Conservation (phyloP, 1,284 basidiomycete species). For the Phenoliferia sp. region DNA sequence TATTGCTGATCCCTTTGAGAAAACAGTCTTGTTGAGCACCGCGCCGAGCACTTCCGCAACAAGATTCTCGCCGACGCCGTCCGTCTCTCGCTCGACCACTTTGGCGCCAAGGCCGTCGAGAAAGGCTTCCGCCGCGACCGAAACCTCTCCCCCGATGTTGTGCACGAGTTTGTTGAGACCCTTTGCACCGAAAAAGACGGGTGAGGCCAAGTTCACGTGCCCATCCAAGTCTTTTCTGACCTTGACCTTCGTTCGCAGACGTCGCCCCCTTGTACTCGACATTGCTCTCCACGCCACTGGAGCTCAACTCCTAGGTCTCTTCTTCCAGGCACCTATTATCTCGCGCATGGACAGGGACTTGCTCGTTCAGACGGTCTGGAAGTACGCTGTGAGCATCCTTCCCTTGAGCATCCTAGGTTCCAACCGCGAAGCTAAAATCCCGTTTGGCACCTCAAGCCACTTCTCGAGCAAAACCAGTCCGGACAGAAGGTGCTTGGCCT, state of each 20-base stretch:
- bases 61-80: constrained; percentile 10
- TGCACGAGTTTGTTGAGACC: constrained; percentile 1
- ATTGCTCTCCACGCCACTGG: constrained; percentile 17
- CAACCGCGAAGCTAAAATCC: background rate
- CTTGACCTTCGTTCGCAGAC: background rate
- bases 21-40: constrained; percentile 21
- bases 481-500: background rate
- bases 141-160: background rate
- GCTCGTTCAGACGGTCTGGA: constrained; percentile 1
- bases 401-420: background rate
- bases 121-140: constrained; percentile 3
- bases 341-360: background rate
- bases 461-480: background rate
- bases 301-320: constrained; percentile 7
- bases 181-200: background rate
- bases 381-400: background rate
- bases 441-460: background rate
- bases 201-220: background rate
- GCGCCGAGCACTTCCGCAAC: constrained; percentile 9
- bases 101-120: constrained; percentile 23
- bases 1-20: background rate
- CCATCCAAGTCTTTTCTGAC: background rate
- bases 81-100: constrained; percentile 10
- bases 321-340: constrained; percentile 2
- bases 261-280: constrained; percentile 2